Evolutionary conservation across 202 grass and related monocot species (phyloP).

Genomic region (Saccharum hybrid): DNA sequence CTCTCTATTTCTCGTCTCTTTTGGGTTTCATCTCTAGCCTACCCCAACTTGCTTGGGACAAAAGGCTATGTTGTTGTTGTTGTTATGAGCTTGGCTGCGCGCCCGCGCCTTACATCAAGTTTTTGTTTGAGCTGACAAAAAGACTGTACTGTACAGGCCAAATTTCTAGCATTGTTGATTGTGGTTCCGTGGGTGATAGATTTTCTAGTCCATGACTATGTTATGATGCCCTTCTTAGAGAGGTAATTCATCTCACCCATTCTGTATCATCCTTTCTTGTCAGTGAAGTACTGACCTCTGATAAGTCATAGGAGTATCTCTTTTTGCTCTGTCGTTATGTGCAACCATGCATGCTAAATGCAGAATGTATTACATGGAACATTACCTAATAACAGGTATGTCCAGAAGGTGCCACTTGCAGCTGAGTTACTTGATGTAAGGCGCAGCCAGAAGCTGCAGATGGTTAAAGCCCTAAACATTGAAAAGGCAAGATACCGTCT

Average conservation of each 20-base stretch:
- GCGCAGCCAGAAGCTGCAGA: constrained; percentile 83
- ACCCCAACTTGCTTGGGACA: too few relatives aligned
- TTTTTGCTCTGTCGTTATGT: constrained; percentile 15
- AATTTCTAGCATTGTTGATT: constrained; percentile 86
- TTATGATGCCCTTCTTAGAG: constrained; percentile 97
- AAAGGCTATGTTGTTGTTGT: too few relatives aligned
- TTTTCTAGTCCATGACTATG: constrained; percentile 91
- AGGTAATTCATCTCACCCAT: constrained; percentile 60
- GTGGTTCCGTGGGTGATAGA: constrained; percentile 73
- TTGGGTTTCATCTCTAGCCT: too few relatives aligned
- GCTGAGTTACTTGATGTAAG: constrained; percentile 93
- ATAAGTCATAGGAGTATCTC: constrained; percentile 26
- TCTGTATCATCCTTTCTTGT: neutral
- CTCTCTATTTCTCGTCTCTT: too few relatives aligned
- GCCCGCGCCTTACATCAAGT: neutral
- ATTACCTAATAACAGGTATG: constrained; percentile 69
- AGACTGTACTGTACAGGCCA: constrained; percentile 59
- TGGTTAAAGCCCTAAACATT: constrained; percentile 78
- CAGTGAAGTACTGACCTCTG: constrained; percentile 12
- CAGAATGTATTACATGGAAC: constrained; percentile 44
- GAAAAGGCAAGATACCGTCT: constrained; percentile 80
- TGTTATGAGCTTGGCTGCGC: too few relatives aligned
- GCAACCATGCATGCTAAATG: constrained; percentile 29
- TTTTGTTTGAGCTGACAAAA: neutral
- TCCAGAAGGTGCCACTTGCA: constrained; percentile 86